Evolutionary conservation across 2,329 filamentous ascomycete genomes (phyloP).

Genomic region (Biscogniauxia marginata): DNA sequence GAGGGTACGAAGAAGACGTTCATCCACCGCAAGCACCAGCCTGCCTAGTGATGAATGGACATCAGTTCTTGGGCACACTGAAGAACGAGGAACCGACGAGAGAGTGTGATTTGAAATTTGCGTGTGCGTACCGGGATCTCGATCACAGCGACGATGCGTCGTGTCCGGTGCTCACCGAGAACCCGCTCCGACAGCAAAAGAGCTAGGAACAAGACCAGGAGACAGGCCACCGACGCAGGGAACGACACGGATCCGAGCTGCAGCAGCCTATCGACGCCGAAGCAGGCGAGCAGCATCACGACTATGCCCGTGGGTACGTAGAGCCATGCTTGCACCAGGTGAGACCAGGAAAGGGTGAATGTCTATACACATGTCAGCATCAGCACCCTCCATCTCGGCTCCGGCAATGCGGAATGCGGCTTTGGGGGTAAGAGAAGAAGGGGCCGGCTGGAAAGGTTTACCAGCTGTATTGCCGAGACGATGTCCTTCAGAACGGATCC

Average conservation of each 20-base stretch:
- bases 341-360: slow-evolving; percentile 20
- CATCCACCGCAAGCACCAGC: slow-evolving; percentile 58
- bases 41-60: slow-evolving; percentile 42
- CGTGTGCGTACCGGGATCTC: slow-evolving; percentile 50
- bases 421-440: neutral
- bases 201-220: slow-evolving; percentile 52
- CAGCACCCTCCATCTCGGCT: too few species aligned
- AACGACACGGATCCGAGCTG: slow-evolving; percentile 51
- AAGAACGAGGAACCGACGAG: too few species aligned
- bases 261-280: slow-evolving; percentile 44
- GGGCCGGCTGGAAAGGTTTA: neutral
- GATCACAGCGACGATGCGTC: slow-evolving; percentile 46
- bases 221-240: slow-evolving; percentile 58
- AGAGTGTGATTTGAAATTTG: too few species aligned
- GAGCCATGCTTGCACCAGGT: slow-evolving; percentile 43
- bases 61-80: too few species aligned
- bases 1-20: slow-evolving; percentile 59
- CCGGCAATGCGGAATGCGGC: too few species aligned
- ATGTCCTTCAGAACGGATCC: neutral
- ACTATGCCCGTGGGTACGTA: slow-evolving; percentile 47
- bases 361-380: slow-evolving; percentile 7
- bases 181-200: slow-evolving; percentile 47
- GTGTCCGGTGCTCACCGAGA: slow-evolving; percentile 49
- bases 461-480: neutral
- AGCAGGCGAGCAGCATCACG: slow-evolving; percentile 41